phyloP scores from a whole-genome alignment of 331 rosid species.

The Dryas integrifolia region DNA sequence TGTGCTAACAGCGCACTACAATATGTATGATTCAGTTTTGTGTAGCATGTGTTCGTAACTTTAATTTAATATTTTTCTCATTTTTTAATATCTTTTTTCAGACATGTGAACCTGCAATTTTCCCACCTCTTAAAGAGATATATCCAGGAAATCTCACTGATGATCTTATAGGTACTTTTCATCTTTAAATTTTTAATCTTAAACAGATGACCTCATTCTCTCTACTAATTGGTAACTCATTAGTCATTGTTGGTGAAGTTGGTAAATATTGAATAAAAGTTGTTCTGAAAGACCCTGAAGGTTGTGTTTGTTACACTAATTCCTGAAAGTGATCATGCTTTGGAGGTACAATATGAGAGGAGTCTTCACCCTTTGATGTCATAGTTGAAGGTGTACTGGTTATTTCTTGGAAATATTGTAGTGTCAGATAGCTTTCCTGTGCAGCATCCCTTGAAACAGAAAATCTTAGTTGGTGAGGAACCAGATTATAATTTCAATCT shows the following conservation, averaged over 20 bases:
- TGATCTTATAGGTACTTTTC: constrained; percentile 68
- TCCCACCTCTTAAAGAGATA: constrained; percentile 82
- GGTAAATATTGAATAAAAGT: background rate
- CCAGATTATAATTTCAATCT: background rate
- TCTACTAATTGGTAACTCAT: background rate
- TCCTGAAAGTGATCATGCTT: background rate
- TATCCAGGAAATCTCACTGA: constrained; percentile 67
- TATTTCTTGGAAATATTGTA: background rate
- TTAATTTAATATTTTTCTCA: constrained; percentile 8
- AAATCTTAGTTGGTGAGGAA: background rate
- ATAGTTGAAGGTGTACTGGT: background rate
- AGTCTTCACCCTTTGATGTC: background rate
- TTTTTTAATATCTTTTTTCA: constrained; percentile 34
- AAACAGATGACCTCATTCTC: constrained; percentile 12
- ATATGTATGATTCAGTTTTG: constrained; percentile 7
- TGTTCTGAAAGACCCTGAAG: background rate
- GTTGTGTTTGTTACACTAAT: background rate
- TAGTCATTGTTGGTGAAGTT: background rate
- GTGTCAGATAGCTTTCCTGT: background rate
- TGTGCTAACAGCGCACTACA: background rate
- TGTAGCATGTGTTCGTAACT: background rate
- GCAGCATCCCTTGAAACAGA: background rate
- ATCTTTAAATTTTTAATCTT: constrained; percentile 18
- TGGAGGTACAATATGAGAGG: background rate
- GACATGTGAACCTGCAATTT: constrained; percentile 89